Base-by-base conservation (phyloP, 2,329 filamentous ascomycete genomes). In the Proliferodiscus dingleyae region DNA sequence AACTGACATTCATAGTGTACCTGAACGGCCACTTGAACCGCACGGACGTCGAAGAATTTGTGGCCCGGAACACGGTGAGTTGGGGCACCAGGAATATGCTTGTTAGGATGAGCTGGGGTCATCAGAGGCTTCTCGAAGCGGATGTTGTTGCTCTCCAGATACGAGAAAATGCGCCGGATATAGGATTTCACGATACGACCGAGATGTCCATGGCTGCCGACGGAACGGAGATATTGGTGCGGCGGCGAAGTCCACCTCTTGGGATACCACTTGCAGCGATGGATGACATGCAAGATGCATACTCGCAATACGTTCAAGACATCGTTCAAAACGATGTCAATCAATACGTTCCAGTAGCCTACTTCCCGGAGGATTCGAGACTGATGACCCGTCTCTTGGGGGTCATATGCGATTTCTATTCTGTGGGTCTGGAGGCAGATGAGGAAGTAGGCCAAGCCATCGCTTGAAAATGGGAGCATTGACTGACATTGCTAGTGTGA, bases 81-180 rank as follows among this genome's bases (percentile, higher is more conserved):
- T 63, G 60, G 59, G 59, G 58, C 2, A 55, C 43, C 15, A 46
- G 56, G 26, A 47, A 43, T 10, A 47, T 63, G 23, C 30, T 37
- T 8, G 45, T 63, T 6, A 45, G 44, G 21, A 51, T 63, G 47
- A 46, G 39, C 18, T 63, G 61, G 61, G 59, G 60, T 5, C 56
- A 58, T 43, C 41, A 46, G n/a, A 50, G 46, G 11, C 49, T 47
- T 23, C 40, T 63, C 0, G 45, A 52, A 34, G 55, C 52, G 5
- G 49, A 55, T 30, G 61, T 62, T 7, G 61, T 63, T 23, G 34
- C 56, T 32, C 46, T 63, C 8, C 45, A 49, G 19, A 32, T 61
- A 41, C 53, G 53, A 16, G 48, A 42, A 28, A 41, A 51, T 7
- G 48, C 43, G 28, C 52, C 56, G 1, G 54, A 60, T 33, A 52